Conservation (phyloP, 805 yeast species). For the Crinitomyces ghanaensis region DNA sequence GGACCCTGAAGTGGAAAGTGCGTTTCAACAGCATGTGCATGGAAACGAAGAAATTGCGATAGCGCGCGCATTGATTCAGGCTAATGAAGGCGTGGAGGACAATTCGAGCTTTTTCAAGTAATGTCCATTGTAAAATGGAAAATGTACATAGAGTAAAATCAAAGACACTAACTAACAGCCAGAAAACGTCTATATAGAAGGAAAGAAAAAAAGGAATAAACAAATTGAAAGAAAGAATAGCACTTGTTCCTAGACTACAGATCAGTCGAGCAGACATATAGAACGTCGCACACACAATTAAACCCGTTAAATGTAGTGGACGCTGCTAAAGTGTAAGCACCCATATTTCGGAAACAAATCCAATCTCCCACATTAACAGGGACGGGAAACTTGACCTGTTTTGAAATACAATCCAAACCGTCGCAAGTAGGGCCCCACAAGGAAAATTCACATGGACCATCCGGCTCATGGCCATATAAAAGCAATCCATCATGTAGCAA, state of each 20-base stretch:
- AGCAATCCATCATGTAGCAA: constrained; percentile 43
- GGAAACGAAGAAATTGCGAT: constrained; percentile 46
- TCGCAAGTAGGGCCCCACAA: constrained; percentile 99
- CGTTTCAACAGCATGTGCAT: constrained; percentile 31
- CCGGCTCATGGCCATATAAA: constrained; percentile 23
- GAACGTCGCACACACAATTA: constrained; percentile 44
- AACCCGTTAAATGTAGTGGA: constrained; percentile 92
- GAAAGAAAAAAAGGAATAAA: too few species aligned
- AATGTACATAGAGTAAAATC: too few species aligned
- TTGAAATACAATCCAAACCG: constrained; percentile 76
- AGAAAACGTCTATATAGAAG: too few species aligned
- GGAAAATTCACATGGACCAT: constrained; percentile 28
- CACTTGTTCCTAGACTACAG: too few species aligned
- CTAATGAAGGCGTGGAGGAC: too few species aligned
- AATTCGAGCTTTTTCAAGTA: too few species aligned
- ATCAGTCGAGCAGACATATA: constrained; percentile 54
- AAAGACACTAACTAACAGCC: too few species aligned
- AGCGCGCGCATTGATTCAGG: constrained; percentile 55
- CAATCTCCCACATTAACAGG: constrained; percentile 80
- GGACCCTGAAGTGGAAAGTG: constrained; percentile 45
- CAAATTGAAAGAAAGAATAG: too few species aligned
- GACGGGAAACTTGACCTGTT: constrained; percentile 39
- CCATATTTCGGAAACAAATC: constrained; percentile 72
- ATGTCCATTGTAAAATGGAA: too few species aligned
- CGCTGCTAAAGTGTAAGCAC: constrained; percentile 90